These are phyloP conservation scores for Microcos paniculata DNA, from an alignment of 345 rosid species.

Conservation along the genomic window DNA sequence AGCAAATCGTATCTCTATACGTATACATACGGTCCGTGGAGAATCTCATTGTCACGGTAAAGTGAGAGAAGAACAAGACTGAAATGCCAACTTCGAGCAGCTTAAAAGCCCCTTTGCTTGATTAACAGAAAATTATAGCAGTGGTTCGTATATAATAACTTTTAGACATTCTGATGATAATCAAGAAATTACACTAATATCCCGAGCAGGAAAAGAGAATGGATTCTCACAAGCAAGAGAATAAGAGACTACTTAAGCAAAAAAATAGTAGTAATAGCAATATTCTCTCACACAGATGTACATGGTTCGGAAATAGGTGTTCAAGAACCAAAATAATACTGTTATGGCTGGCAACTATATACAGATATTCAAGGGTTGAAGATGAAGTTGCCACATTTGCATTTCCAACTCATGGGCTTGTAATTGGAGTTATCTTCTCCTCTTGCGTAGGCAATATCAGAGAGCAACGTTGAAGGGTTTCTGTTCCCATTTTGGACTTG, in stretches of 20 bases:
- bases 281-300: constrained; percentile 3
- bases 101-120: no score
- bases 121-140: neutral
- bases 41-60: neutral
- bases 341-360: neutral
- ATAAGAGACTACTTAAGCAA: neutral
- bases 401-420: constrained; percentile 96
- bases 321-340: neutral
- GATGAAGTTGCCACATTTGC: constrained; percentile 90
- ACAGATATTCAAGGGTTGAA: constrained; percentile 57
- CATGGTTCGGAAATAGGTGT: constrained; percentile 7
- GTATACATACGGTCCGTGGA: neutral
- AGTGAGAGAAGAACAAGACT: neutral
- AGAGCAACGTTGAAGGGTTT: constrained; percentile 23
- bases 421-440: constrained; percentile 70
- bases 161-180: neutral
- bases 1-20: neutral
- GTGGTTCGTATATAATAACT: neutral
- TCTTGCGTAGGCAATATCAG: constrained; percentile 45
- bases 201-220: neutral
- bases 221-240: constrained; percentile 4
- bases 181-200: constrained; percentile 7
- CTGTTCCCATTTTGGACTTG: constrained; percentile 33
- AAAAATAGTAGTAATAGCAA: neutral
- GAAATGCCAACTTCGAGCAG: no score